Evolutionary conservation across 2,329 filamentous ascomycete species (phyloP), one percentile per base, ranked within the genome.

Genomic region (Diaporthe velutina): DNA sequence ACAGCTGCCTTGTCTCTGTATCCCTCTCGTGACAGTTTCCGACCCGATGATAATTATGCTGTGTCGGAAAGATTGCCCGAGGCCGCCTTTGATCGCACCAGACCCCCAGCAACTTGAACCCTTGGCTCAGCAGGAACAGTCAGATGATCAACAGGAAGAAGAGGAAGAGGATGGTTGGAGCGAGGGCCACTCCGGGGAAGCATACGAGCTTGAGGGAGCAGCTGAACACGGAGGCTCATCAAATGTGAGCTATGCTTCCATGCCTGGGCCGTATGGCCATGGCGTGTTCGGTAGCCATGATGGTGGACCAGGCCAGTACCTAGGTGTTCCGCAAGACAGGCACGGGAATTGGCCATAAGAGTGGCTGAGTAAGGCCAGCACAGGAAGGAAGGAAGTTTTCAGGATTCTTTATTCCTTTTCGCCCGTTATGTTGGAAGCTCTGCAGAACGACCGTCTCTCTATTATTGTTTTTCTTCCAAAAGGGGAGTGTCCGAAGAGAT

Each of bases 31-130:
- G 28, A n/a, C n/a, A 13, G 5, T 61, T 45, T 30, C 7, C 15
- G 58, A 61, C 25, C 38, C 25, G n/a, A 30, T 30, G 38, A 38
- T 61, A n/a, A 19, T 45, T n/a, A 61, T 61, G 58, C 40, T 61
- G 38, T 61, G 13, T 30, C 58, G 58, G 10, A 61, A 61, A 25
- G 38, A 61, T 28, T n/a, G 3, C 8, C 38, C 9, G n/a, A 42
- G 38, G 38, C 55, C 22, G 12, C 10, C 17, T n/a, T 2, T 58
- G n/a, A 17, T 22, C 8, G 8, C 30, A 12, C n/a, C 10, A 15
- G 35, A 17, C 8, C 15, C 7, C 38, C 35, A 38, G 33, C 22
- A 9, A 9, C 30, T 38, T 12, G n/a, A 13, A 3, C n/a, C 10
- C 38, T n/a, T 19, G 58, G 6, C n/a, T 28, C 12, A 28, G 38